Evolutionary conservation across 345 rosid species (phyloP).

Genomic region (Salix brachista): DNA sequence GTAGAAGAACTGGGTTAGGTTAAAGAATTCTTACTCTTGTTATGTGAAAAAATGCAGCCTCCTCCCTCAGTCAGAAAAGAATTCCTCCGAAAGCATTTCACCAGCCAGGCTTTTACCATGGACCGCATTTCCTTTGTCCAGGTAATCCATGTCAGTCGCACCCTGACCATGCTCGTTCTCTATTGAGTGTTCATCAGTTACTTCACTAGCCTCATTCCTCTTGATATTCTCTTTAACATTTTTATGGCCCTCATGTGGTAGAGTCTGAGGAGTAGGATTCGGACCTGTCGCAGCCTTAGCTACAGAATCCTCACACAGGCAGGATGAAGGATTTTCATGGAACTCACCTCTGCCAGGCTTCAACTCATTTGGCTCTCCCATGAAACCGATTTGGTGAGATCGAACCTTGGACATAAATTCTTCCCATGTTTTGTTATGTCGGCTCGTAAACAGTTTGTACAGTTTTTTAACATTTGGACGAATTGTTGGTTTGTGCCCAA

Average conservation of each 20-base stretch:
- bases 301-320: conserved; percentile 60
- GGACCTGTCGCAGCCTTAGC: conserved; percentile 24
- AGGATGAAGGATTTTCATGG: conserved; percentile 79
- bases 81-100: conserved; percentile 32
- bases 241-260: neutral
- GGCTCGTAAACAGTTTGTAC: conserved; percentile 50
- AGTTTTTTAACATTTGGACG: conserved; percentile 86
- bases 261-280: neutral
- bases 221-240: neutral
- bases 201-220: conserved; percentile 9
- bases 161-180: conserved; percentile 48
- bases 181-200: conserved; percentile 18
- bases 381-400: conserved; percentile 63
- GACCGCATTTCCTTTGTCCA: conserved; percentile 14
- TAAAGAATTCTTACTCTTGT: neutral
- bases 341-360: conserved; percentile 79
- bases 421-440: conserved; percentile 76
- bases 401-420: conserved; percentile 63
- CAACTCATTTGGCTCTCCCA: conserved; percentile 81
- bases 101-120: conserved; percentile 18
- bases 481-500: conserved; percentile 85
- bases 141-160: conserved; percentile 37
- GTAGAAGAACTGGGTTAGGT: conserved; percentile 1
- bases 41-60: neutral
- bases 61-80: conserved; percentile 38